These are phyloP conservation scores for Racocetra persica DNA, from an alignment of 371 early-diverging fungal genomes.

Conservation along the genomic window DNA sequence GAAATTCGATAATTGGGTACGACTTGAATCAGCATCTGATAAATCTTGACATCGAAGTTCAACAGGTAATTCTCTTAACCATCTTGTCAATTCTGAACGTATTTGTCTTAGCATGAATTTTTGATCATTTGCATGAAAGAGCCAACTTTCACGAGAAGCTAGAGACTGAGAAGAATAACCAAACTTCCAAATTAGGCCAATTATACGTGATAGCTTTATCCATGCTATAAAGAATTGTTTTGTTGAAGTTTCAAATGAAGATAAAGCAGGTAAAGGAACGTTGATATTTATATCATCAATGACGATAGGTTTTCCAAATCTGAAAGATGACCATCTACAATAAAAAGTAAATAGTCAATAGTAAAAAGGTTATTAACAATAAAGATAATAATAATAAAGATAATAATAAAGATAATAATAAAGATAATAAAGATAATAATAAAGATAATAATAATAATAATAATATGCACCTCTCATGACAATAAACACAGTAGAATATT, in stretches of 20 bases:
- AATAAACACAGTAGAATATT: slow-evolving; percentile 39
- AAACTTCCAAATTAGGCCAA: slow-evolving; percentile 41
- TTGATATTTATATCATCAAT: slow-evolving; percentile 36
- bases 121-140: slow-evolving; percentile 21
- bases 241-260: background rate
- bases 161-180: slow-evolving; percentile 41
- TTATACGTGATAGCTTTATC: slow-evolving; percentile 35
- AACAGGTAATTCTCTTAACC: slow-evolving; percentile 41
- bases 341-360: background rate
- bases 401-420: too few species aligned
- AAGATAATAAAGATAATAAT: background rate
- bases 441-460: background rate
- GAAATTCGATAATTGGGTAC: slow-evolving; percentile 26
- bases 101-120: slow-evolving; percentile 31
- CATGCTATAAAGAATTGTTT: slow-evolving; percentile 32
- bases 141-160: slow-evolving; percentile 24
- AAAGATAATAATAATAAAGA: too few species aligned
- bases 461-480: slow-evolving; percentile 13
- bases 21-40: slow-evolving; percentile 26
- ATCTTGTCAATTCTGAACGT: slow-evolving; percentile 33
- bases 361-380: too few species aligned
- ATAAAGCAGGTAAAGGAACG: slow-evolving; percentile 34
- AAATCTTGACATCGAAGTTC: slow-evolving; percentile 42
- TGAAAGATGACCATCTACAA: slow-evolving; percentile 29
- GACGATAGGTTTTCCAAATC: slow-evolving; percentile 7